Base-by-base conservation (phyloP, 441 rosid species). In the Macaranga tanarius region DNA sequence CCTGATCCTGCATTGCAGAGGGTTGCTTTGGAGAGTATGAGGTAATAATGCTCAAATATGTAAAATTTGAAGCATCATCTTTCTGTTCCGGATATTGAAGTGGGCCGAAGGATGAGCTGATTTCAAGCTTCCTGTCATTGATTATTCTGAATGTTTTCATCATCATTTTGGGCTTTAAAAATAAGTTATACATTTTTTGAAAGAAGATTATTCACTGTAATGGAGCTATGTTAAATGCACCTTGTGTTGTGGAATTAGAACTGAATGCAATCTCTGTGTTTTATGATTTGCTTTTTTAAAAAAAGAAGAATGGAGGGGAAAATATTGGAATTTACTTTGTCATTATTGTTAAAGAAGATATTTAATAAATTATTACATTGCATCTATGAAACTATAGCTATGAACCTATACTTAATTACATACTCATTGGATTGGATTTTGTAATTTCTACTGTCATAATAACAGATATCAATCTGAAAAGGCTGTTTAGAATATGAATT, bases 11-110 rank as follows among this genome's bases (percentile, higher is more conserved):
- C 87, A 11, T 74, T 91, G 79, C 98, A 95, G 89, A 93, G 86
- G 84, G 83, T 84, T 68, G 96, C 98, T 50, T 86, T 95, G 51
- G 92, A 95, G 81, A 90, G 95, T 84, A 87, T 92, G 97, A 92
- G 97, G 99, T 95, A 75, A 52, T 72, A 2, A 42, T 10, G 12
- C 12, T 45, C 42, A 19, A 34, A 67, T n/a, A 40, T 52, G 62
- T 1, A 52, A 63, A 31, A 19, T 31, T 67, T 45, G 45, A 44
- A 54, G 23, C 40, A 38, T 20, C 23, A 51, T 28, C 47, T 16
- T 40, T 55, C 10, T 13, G 1, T 15, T 25, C 15, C 15, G 28
- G 11, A 47, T 61, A n/a, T 34, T 34, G n/a, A 12, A 9, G n/a
- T 10, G 7, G 16, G 47, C 3, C 7, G 10, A 59, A 31, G 7